Conservation (phyloP, 2,329 filamentous ascomycete species). For the Xylariaceae sp. region DNA sequence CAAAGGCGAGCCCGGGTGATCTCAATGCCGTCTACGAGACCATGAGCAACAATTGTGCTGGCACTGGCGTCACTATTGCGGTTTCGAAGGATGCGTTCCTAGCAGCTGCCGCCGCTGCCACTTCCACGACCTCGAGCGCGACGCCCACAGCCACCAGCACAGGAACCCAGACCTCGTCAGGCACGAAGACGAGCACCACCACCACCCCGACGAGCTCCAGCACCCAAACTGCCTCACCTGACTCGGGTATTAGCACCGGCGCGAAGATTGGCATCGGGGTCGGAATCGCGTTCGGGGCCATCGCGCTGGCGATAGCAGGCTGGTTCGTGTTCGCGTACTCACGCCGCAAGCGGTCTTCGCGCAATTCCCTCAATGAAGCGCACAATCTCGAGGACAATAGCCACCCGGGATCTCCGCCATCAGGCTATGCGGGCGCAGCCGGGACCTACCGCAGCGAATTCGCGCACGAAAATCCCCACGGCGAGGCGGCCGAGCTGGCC, state of each 20-base stretch:
- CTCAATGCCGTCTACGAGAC: slow-evolving; percentile 38
- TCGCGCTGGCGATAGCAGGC: slow-evolving; percentile 16
- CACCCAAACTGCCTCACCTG: slow-evolving; percentile 4
- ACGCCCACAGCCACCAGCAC: slow-evolving; percentile 11
- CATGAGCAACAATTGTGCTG: slow-evolving; percentile 39
- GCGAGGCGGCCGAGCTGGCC: slow-evolving; percentile 15
- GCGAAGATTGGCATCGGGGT: slow-evolving; percentile 37
- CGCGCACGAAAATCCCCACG: slow-evolving; percentile 20
- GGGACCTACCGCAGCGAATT: slow-evolving; percentile 8
- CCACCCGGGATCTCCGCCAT: slow-evolving; percentile 12
- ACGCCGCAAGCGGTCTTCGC: slow-evolving; percentile 10
- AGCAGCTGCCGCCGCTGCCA: slow-evolving; percentile 24
- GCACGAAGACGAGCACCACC: slow-evolving; percentile 7
- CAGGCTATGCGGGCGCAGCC: slow-evolving; percentile 1
- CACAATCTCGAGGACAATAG: not conserved
- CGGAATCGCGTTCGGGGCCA: slow-evolving; percentile 27
- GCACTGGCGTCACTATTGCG: slow-evolving; percentile 39
- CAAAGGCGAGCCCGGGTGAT: slow-evolving; percentile 30
- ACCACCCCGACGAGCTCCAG: slow-evolving; percentile 9
- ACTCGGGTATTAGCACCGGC: slow-evolving; percentile 27
- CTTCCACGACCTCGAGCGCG: slow-evolving; percentile 13
- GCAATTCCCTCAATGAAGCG: not conserved
- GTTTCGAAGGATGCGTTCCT: slow-evolving; percentile 40
- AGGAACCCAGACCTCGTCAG: slow-evolving; percentile 8
- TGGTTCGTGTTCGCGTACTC: slow-evolving; percentile 27